Percentiles rank a stretch among this genome's conserved stretches.
Conservation (phyloP, 371 early-diverging fungal species). For the Phascolomyces articulosus region DNA sequence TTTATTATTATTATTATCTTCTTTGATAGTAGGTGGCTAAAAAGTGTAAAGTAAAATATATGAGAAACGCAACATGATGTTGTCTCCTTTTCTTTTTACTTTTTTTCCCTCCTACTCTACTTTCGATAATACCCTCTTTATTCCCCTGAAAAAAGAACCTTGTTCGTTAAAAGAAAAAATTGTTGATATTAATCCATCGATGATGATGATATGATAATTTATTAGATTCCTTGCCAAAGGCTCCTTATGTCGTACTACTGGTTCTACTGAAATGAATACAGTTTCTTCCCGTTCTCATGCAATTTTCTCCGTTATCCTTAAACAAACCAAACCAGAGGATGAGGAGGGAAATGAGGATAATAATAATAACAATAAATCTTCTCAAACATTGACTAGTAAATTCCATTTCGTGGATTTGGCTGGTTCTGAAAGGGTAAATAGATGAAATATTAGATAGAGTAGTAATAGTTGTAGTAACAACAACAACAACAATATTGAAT, state of each 20-base stretch:
- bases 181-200: no score
- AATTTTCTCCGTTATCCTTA: conserved; percentile 92
- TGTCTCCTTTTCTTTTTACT: neutral
- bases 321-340: conserved; percentile 49
- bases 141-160: neutral
- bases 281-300: conserved; percentile 98
- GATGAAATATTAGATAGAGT: no score
- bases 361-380: conserved; percentile 13
- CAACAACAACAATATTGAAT: no score
- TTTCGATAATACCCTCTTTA: no score
- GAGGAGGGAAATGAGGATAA: neutral
- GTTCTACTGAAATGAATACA: conserved; percentile 97
- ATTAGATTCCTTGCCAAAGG: conserved; percentile 69
- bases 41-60: neutral
- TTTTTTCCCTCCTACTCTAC: no score
- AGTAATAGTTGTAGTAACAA: no score
- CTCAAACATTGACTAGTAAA: conserved; percentile 52
- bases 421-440: conserved; percentile 66
- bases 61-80: no score
- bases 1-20: neutral
- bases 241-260: conserved; percentile 90
- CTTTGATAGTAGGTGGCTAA: conserved; percentile 6
- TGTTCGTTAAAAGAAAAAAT: no score
- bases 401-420: conserved; percentile 98
- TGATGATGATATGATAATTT: neutral